These are phyloP conservation scores for Pseudomassariella vexata DNA, from an alignment of 2,329 filamentous ascomycete genomes.

Conservation along the genomic window DNA sequence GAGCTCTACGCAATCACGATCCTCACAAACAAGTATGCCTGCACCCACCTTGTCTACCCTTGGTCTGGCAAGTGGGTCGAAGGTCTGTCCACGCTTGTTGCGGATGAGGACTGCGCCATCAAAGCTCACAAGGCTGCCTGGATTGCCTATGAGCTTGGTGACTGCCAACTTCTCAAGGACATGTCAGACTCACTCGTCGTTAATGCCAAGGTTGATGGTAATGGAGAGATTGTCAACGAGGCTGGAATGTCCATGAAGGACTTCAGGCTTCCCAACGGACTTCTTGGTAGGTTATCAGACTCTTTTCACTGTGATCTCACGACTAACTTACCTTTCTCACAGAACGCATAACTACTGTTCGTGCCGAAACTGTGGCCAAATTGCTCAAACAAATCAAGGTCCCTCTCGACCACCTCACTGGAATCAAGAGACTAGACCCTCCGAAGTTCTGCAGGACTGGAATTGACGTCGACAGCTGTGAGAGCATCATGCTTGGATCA, in stretches of 20 bases:
- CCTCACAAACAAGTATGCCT: conserved; percentile 13
- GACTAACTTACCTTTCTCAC: neutral
- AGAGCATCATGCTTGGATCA: conserved; percentile 20
- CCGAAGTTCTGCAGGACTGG: conserved; percentile 14
- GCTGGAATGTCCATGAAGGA: conserved; percentile 12
- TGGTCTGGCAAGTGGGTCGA: conserved; percentile 16
- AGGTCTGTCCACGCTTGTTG: conserved; percentile 5
- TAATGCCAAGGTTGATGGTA: conserved; percentile 11
- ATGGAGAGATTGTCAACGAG: conserved; percentile 15
- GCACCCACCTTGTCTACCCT: conserved; percentile 16
- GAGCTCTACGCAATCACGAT: conserved; percentile 15
- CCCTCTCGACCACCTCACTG: conserved; percentile 10
- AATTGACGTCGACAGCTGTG: conserved; percentile 12
- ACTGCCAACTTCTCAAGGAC: conserved; percentile 13
- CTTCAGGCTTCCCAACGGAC: conserved; percentile 14
- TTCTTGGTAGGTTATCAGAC: conserved; percentile 13
- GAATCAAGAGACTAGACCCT: neutral
- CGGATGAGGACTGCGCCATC: conserved; percentile 4
- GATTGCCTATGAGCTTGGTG: conserved; percentile 19
- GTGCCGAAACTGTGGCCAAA: conserved; percentile 10
- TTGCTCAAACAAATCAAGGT: conserved; percentile 11
- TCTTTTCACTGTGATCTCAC: neutral
- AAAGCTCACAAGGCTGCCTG: conserved; percentile 14
- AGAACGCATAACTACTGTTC: conserved; percentile 11
- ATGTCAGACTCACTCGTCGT: conserved; percentile 16